Base-by-base conservation (phyloP, 2,329 filamentous ascomycete genomes). In the Aspergillus texensis region DNA sequence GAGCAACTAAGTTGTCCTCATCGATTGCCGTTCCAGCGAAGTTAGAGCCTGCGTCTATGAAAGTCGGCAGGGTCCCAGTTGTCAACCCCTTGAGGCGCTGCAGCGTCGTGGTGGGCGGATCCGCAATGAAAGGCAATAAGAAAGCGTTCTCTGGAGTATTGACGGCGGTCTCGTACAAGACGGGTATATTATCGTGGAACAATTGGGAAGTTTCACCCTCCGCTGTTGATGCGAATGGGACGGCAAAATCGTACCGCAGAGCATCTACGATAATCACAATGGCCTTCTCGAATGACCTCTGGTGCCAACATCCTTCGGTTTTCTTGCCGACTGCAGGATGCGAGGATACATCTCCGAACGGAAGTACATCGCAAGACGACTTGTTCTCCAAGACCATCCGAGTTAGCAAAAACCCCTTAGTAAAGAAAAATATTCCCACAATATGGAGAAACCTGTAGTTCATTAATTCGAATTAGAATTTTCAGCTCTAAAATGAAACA, bases 11-110 rank as follows among this genome's bases (percentile, higher is more conserved):
- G 68, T 92, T 92, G 76, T 99, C 95, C 81, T 99, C 95, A 62
- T 97, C 94, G 70, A 99, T 97, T 6, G 92, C 92, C 3, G 91
- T 96, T 2, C 95, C 95, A 0, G 93, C 93, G 78, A 99, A 99
- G 78, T 94, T 99, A 67, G 92, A 96, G 0, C 95, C 95, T 12
- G 92, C 87, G 75, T 99, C 95, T 60, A 98, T 86, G 74, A 99
- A 97, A 0, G 94, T 97, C 1, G 95, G 95, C 60, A 99, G 80
- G 1, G 95, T 98, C 4, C 95, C 95, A 0, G 95, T 99, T 21
- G 94, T 99, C 68, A 99, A 79, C 3, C 94, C 95, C 80, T 98
- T 98, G 68, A 99, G 80, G 67, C 95, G 84, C 78, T 98, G 95
- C 63, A 98, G 81, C 8, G 95, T 99, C 6, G 94, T 91, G 4